These are phyloP conservation scores for Ophiosphaerella korrae DNA, from an alignment of 2,329 filamentous ascomycete species.

Conservation along the genomic window DNA sequence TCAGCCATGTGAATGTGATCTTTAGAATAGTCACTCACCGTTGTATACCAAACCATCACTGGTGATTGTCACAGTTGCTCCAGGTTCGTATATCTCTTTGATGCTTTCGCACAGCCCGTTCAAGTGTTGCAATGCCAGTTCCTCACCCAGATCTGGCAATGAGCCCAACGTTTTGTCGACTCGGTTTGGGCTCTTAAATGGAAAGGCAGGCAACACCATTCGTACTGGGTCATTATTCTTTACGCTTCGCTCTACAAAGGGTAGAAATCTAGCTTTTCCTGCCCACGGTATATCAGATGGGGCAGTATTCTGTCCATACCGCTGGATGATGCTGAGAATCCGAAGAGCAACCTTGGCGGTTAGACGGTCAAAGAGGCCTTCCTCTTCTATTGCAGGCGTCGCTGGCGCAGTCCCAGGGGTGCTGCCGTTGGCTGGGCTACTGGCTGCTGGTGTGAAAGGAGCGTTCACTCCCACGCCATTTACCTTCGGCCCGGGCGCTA, in stretches of 20 bases:
- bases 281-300: neutral
- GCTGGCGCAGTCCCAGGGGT: neutral
- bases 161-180: slow-evolving; percentile 59
- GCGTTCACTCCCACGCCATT: neutral
- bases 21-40: slow-evolving; percentile 18
- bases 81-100: slow-evolving; percentile 45
- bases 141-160: slow-evolving; percentile 52
- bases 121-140: slow-evolving; percentile 49
- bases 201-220: slow-evolving; percentile 60
- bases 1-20: neutral
- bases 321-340: neutral
- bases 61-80: slow-evolving; percentile 47
- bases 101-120: slow-evolving; percentile 50
- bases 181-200: slow-evolving; percentile 66
- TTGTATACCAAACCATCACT: slow-evolving; percentile 52
- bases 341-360: neutral
- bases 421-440: neutral
- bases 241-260: neutral
- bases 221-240: slow-evolving; percentile 18
- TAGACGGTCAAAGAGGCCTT: neutral
- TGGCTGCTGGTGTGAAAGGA: neutral
- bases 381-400: neutral
- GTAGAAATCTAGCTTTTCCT: neutral
- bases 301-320: neutral
- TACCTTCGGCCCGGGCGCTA: neutral